Evolutionary conservation across 441 rosid species (phyloP).

Genomic region (Gossypium davidsonii): DNA sequence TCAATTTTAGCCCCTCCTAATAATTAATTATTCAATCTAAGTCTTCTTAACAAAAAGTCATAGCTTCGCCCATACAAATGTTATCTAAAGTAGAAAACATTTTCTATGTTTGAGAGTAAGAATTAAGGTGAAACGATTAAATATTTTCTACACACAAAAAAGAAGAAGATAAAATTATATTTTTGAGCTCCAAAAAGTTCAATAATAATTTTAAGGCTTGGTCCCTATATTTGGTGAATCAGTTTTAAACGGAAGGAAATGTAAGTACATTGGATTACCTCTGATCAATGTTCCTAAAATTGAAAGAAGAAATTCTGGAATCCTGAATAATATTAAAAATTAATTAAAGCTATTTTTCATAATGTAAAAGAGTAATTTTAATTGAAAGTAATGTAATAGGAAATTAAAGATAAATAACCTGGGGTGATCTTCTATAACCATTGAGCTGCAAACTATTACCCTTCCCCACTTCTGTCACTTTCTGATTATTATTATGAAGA

Average conservation of each 20-base stretch:
- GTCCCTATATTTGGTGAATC: neutral
- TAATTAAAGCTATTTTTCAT: neutral
- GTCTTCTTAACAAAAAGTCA: too few relatives aligned
- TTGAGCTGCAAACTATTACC: constrained; percentile 18
- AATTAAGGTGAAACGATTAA: neutral
- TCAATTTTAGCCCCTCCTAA: too few relatives aligned
- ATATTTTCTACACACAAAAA: neutral
- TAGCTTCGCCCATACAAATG: neutral
- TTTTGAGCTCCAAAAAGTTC: too few relatives aligned
- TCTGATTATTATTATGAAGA: constrained; percentile 6
- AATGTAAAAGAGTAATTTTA: neutral
- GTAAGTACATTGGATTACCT: constrained; percentile 24
- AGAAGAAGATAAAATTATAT: too few relatives aligned
- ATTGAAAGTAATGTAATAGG: neutral
- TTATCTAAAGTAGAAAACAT: neutral
- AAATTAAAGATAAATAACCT: constrained; percentile 14
- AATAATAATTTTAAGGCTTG: too few relatives aligned
- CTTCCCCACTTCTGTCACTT: constrained; percentile 12
- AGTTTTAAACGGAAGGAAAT: neutral
- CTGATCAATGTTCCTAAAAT: constrained; percentile 18
- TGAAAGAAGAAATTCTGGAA: constrained; percentile 17
- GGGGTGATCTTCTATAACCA: constrained; percentile 14
- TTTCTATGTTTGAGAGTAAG: neutral
- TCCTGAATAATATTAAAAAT: constrained; percentile 23
- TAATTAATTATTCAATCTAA: too few relatives aligned